A percentile compares a stretch with the other conserved stretches of the same genome.
phyloP scores from a whole-genome alignment of 495 filamentous ascomycete species.

The Aspergillus bridgeri region DNA sequence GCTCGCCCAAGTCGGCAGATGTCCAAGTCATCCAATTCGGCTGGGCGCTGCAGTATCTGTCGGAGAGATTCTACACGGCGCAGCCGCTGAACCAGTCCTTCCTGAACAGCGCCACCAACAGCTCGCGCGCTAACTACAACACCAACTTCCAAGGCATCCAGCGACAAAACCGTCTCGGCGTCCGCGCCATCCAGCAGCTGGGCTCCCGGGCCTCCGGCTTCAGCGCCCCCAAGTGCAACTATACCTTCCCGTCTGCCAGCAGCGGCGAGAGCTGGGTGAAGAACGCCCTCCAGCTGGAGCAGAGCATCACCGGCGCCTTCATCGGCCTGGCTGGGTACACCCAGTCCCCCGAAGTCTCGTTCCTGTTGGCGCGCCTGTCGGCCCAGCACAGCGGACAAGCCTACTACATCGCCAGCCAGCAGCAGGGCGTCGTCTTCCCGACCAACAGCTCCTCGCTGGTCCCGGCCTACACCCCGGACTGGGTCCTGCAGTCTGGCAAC shows the following conservation, averaged over 20 bases:
- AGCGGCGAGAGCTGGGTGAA: slow-evolving; percentile 17
- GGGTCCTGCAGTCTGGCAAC: slow-evolving; percentile 22
- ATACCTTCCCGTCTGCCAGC: slow-evolving; percentile 19
- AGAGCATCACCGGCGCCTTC: slow-evolving; percentile 25
- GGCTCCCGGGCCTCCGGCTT: slow-evolving; percentile 16
- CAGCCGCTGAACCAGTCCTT: slow-evolving; percentile 26
- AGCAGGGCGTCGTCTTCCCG: slow-evolving; percentile 22
- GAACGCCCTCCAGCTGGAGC: slow-evolving; percentile 25
- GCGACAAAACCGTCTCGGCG: slow-evolving; percentile 23
- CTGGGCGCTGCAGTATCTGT: slow-evolving; percentile 24
- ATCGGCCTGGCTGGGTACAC: slow-evolving; percentile 33
- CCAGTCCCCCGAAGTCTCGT: slow-evolving; percentile 31
- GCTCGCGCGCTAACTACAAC: slow-evolving; percentile 16
- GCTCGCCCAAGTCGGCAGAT: slow-evolving; percentile 22
- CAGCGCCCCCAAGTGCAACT: slow-evolving; percentile 22
- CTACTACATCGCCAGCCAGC: slow-evolving; percentile 24
- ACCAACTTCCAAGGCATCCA: slow-evolving; percentile 27
- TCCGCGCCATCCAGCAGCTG: slow-evolving; percentile 25
- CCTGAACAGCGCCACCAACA: slow-evolving; percentile 18
- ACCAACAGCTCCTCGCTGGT: slow-evolving; percentile 23
- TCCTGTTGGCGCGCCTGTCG: slow-evolving; percentile 32
- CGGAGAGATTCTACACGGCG: slow-evolving; percentile 24
- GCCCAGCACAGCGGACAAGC: slow-evolving; percentile 28
- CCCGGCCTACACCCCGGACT: slow-evolving; percentile 25
- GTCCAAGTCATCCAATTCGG: slow-evolving; percentile 24